These are phyloP conservation scores for Kodamaea derodonti DNA, from an alignment of 1,139 yeast species.

Conservation along the genomic window DNA sequence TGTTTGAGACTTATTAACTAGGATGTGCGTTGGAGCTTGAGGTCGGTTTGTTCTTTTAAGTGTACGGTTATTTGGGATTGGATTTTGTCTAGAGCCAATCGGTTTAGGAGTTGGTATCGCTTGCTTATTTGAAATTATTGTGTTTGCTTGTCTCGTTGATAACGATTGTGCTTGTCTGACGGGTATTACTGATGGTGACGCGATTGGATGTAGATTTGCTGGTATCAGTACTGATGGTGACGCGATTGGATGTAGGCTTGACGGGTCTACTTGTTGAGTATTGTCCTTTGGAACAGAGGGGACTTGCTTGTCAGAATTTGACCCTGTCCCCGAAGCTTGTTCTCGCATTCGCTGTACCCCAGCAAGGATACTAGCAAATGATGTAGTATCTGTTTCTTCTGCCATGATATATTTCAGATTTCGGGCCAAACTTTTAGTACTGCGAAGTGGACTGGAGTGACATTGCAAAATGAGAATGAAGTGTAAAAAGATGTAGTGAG, in stretches of 20 bases:
- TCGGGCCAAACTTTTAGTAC: too few species aligned
- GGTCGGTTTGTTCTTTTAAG: conserved; percentile 8
- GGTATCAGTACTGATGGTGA: not conserved
- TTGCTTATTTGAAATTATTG: not conserved
- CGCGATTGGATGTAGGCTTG: not conserved
- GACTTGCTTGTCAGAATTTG: not conserved
- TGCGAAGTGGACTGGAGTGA: too few species aligned
- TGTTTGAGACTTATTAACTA: conserved; percentile 35
- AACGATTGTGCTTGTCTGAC: not conserved
- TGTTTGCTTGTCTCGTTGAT: not conserved
- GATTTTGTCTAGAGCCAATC: too few species aligned
- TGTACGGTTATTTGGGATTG: not conserved
- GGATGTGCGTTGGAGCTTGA: conserved; percentile 21
- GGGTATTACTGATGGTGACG: not conserved
- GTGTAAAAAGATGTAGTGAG: too few species aligned
- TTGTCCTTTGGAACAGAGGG: not conserved
- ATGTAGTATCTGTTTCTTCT: conserved; percentile 21
- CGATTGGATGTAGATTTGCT: not conserved
- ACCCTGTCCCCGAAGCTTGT: conserved; percentile 16
- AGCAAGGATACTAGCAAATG: conserved; percentile 61
- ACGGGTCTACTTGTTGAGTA: conserved; percentile 1
- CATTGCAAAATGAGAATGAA: too few species aligned
- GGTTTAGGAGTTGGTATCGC: not conserved
- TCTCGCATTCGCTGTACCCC: conserved; percentile 54
- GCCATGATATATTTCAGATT: too few species aligned